Percentiles rank a stretch among this genome's conserved stretches.
phyloP scores from a whole-genome alignment of 148 eudicot genomes.

The Chenopodium berlandieri region DNA sequence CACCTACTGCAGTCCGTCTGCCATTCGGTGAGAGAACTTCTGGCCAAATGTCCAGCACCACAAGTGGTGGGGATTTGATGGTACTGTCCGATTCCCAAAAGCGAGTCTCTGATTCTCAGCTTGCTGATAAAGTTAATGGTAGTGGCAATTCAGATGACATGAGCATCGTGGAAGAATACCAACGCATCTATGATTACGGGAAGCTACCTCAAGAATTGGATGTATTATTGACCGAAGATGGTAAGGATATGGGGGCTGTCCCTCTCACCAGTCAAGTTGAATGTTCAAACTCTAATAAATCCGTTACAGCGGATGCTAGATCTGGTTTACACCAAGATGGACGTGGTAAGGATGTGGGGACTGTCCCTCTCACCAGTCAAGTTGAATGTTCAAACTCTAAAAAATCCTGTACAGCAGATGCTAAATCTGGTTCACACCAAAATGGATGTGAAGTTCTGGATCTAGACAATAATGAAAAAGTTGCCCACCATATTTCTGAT shows the following conservation, averaged over 20 bases:
- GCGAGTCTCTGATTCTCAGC: constrained; percentile 26
- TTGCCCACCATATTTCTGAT: constrained; percentile 12
- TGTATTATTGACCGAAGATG: constrained; percentile 61
- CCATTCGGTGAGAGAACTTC: constrained; percentile 73
- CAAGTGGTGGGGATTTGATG: constrained; percentile 58
- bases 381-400: constrained; percentile 34
- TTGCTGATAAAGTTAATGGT: constrained; percentile 37
- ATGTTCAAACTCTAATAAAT: constrained; percentile 31
- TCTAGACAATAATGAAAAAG: constrained; percentile 22
- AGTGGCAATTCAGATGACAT: constrained; percentile 68
- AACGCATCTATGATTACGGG: constrained; percentile 65
- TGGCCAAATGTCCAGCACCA: constrained; percentile 33
- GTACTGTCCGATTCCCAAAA: constrained; percentile 49
- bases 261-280: constrained; percentile 27
- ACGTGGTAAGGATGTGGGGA: constrained; percentile 36
- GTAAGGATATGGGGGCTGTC: constrained; percentile 39
- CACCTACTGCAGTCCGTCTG: constrained; percentile 57
- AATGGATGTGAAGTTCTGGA: constrained; percentile 5
- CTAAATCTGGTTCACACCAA: not conserved
- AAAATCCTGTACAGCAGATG: constrained; percentile 6
- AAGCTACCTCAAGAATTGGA: constrained; percentile 64
- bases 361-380: constrained; percentile 28
- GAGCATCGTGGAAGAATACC: constrained; percentile 74
- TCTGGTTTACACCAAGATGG: not conserved
- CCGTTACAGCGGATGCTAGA: not conserved